Evolutionary conservation across 2,329 filamentous ascomycete species (phyloP).

Genomic region (Didymella lethalis): DNA sequence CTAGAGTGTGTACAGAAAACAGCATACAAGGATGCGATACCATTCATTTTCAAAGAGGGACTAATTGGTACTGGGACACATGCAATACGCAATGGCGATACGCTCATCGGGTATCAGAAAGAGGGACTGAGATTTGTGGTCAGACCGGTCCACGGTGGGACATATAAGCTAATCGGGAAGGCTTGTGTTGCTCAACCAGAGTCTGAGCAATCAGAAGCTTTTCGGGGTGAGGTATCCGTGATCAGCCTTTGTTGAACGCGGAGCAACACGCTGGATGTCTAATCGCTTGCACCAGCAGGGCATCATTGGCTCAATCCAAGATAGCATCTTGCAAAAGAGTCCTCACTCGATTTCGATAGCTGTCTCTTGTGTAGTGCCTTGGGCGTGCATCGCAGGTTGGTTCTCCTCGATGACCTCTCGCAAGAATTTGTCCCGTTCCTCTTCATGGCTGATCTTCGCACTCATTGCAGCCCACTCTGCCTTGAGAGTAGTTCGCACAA

Average conservation of each 20-base stretch:
- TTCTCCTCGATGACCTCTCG: background rate
- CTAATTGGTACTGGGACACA: background rate
- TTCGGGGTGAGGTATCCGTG: background rate
- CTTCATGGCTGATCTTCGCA: conserved; percentile 12
- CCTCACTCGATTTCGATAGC: conserved; percentile 9
- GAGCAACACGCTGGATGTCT: background rate
- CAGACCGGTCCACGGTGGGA: background rate
- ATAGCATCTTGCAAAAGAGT: background rate
- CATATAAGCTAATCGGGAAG: background rate
- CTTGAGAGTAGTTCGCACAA: conserved; percentile 27
- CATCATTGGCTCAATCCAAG: background rate
- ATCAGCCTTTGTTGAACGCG: background rate
- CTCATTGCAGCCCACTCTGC: conserved; percentile 32
- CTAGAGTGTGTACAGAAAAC: background rate
- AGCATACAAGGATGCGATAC: background rate
- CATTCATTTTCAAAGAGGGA: background rate
- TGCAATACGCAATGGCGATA: background rate
- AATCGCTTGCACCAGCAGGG: background rate
- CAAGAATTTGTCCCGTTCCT: background rate
- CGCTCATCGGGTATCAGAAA: background rate
- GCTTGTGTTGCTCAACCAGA: background rate
- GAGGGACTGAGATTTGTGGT: background rate
- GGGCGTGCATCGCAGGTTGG: background rate
- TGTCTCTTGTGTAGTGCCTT: background rate
- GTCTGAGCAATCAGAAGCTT: background rate